Evolutionary conservation across 345 rosid genomes (phyloP), one percentile per base, ranked within the genome.

Genomic region (Tarenaya hassleriana): DNA sequence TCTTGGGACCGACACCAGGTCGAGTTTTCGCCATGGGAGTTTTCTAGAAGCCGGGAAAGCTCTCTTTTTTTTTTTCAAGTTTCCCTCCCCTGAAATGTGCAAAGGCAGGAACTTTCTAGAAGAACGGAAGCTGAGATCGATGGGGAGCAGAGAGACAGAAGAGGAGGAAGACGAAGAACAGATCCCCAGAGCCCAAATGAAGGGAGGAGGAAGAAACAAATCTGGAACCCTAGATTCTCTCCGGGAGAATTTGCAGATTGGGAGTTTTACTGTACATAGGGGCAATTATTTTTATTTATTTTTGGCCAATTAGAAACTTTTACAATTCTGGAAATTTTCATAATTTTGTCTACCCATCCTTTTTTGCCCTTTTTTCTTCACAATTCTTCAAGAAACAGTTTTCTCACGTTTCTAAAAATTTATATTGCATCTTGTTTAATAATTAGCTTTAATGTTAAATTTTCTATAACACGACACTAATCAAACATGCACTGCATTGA

Each of bases 1-100:
- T 69, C 70, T 63, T 70, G 39, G 69, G 45, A 21, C 32, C 39
- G 17, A 78, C 56, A 52, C 83, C 83, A 1, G 85, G 87, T 73
- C 89, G 74, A 60, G 92, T 85, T 66, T 77, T 89, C 41, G 95
- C 95, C 97, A 89, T 89, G 31, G 58, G 39, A 42, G 55, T 52
- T 72, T 43, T 58, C 35, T 52, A 20, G 38, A 11, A 15, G 35
- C 16, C 21, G 20, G 41, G 0, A 16, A 31, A 2, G 12, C 7
- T 29, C 18, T 34, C 6, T 6, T 29, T 27, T 21, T 57, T 33
- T 35, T 43, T 24, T 34, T 56, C 21, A 7, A 20, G 34, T 10
- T 51, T 41, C 24, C 12, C 34, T 19, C 0, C 1, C 32, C 16
- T 19, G 39, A 63, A 49, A 48, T 32, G 18, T 34, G 21, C n/a